Base-by-base conservation (phyloP, 164 flowering plant species). In the Piper betle region DNA sequence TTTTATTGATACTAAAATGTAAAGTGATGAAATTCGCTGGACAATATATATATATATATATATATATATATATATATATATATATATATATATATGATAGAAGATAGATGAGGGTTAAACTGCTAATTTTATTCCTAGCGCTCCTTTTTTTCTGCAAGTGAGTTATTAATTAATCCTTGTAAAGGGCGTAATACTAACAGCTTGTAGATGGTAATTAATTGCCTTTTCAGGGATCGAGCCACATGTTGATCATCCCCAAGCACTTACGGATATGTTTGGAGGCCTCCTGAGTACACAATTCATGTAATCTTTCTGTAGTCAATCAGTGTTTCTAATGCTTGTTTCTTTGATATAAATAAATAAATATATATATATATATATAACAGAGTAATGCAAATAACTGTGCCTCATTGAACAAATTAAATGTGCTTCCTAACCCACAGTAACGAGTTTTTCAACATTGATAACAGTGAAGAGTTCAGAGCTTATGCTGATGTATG, bases 191-290 rank as follows among this genome's bases (percentile, higher is more conserved):
- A 46, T 46, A 46, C 3, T 46, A 46, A 46, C 15, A 46, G 50
- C 9, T 10, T 8, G 10, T 46, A 12, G 3, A 46, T 46, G 33
- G 33, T 25, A 25, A 25, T 25, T 25, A 25, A 10, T 54, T 54
- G 57, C 17, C 39, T 12, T 58, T 58, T 11, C 64, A 69, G 72
- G 72, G 54, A 59, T 69, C 7, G 57, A 69, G 61, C 50, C 64
- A 60, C 64, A 64, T 57, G 72, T 69, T 15, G 72, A 69, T 52
- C 19, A 55, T 57, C 72, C 72, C 40, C 72, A 65, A 56, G 65
- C 62, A 37, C 62, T 69, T 33, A 62, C 64, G 65, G 72, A 69
- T 65, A 68, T 64, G 48, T 69, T 64, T 61, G 65, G 11, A 17
- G 68, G 65, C 53, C 52, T 9, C 18, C 37, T 69, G 62, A 65